Evolutionary conservation across 2,329 filamentous ascomycete species (phyloP).

Genomic region (Arthrobotrys megalospora): DNA sequence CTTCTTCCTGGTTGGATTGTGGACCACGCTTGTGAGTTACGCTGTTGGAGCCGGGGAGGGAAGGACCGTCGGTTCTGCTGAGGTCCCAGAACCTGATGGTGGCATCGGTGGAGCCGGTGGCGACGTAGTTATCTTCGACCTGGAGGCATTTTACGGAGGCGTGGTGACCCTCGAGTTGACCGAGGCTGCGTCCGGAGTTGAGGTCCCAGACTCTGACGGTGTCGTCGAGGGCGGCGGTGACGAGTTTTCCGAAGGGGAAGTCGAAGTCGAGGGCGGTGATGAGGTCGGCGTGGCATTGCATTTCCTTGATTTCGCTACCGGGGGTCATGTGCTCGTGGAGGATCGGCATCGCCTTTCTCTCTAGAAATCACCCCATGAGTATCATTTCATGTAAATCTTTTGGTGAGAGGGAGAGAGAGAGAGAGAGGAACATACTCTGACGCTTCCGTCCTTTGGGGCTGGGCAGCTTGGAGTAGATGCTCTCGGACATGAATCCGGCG

Average conservation of each 20-base stretch:
- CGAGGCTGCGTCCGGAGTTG: constrained; percentile 92
- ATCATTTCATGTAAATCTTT: background rate
- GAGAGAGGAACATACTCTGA: constrained; percentile 65
- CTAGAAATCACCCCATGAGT: constrained; percentile 20
- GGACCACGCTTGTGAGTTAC: constrained; percentile 68
- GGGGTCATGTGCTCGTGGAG: constrained; percentile 95
- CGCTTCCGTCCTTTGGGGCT: constrained; percentile 72
- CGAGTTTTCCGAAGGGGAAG: constrained; percentile 94
- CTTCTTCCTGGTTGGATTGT: constrained; percentile 68
- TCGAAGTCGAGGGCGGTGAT: constrained; percentile 96
- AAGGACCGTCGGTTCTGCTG: constrained; percentile 77
- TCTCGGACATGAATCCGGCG: constrained; percentile 93
- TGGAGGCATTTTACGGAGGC: constrained; percentile 93
- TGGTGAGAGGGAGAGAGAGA: background rate
- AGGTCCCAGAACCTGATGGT: constrained; percentile 96
- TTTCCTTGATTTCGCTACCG: constrained; percentile 87
- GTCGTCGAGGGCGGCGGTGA: constrained; percentile 92
- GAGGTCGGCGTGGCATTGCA: constrained; percentile 88
- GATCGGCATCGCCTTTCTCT: constrained; percentile 88
- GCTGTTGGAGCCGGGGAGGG: constrained; percentile 62
- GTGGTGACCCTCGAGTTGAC: constrained; percentile 90
- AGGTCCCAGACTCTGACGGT: constrained; percentile 97
- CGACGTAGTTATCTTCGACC: constrained; percentile 94
- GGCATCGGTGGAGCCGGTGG: constrained; percentile 94
- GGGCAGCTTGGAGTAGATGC: constrained; percentile 92